Base-by-base conservation (phyloP, 2,329 filamentous ascomycete genomes). In the Proliferodiscus dingleyae region DNA sequence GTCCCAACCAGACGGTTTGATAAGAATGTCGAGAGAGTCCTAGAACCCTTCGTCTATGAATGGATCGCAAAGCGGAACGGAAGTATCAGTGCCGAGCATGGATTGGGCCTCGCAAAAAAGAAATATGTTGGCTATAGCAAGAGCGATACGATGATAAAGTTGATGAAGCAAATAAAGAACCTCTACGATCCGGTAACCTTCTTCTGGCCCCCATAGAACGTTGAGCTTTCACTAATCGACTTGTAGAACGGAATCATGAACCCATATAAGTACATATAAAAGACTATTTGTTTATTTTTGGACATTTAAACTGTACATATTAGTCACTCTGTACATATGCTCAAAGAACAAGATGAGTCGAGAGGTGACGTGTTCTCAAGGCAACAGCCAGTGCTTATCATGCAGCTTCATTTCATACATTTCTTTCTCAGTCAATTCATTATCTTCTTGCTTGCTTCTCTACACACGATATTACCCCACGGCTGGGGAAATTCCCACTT, bases 41-140 rank as follows among this genome's bases (percentile, higher is more conserved):
- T 98, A 30, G 93, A 98, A 71, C 93, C 94, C 0, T 98, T 86
- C 70, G 88, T 98, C 19, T 98, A 96, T 64, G 89, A 98, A 70
- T 98, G 93, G 93, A 91, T 97, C 55, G 75, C 83, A 59, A 81
- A 88, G 71, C 78, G 87, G 37, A 84, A 85, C 52, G 93, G 93
- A 51, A 96, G 89, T 67, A 96, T 98, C 68, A 95, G 89, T 62
- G 93, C 93, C 40, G 93, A 98, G 70, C 93, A 98, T 65, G 93
- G 93, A 3, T 71, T 98, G 32, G 93, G 93, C 13, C 71, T 98
- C 52, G 89, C 90, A 40, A 98, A 98, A 82, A 95, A 95, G 74
- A 85, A 89, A 48, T 98, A 84, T 64, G 89, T 98, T 65, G 85
- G 87, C 23, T 97, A 97, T 71, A 95, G 89, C 70, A 81, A 89